Conservation (phyloP, 176 grass and related monocot species). For the Triticum timopheevii region DNA sequence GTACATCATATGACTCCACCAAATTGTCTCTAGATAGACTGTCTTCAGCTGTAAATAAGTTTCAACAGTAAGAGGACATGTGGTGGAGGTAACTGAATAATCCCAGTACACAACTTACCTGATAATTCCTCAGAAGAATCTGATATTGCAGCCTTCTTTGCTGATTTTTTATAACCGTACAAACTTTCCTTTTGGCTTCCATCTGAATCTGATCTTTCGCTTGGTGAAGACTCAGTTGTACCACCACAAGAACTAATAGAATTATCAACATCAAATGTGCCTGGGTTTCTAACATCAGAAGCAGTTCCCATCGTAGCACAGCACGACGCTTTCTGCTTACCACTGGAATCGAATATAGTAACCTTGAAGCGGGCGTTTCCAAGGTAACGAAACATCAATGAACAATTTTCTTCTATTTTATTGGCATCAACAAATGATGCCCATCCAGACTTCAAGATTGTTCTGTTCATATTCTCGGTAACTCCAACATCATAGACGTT, state of each 20-base stretch:
- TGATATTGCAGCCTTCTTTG: neutral
- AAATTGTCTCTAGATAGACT: neutral
- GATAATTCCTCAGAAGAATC: constrained; percentile 14
- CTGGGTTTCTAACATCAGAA: neutral
- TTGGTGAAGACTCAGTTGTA: neutral
- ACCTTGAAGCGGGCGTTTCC: constrained; percentile 35
- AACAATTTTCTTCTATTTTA: constrained; percentile 36
- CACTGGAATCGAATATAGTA: constrained; percentile 36
- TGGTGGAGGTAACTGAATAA: neutral
- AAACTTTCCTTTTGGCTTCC: neutral
- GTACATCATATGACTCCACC: neutral
- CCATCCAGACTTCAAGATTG: constrained; percentile 37
- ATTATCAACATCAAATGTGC: neutral
- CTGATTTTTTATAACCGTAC: neutral
- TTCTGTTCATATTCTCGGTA: neutral
- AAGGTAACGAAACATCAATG: constrained; percentile 36
- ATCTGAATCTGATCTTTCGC: neutral
- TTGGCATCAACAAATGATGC: constrained; percentile 31
- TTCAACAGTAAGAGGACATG: neutral
- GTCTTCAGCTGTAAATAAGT: neutral
- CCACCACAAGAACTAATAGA: neutral
- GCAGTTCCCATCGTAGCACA: constrained; percentile 18
- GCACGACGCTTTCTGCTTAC: constrained; percentile 29
- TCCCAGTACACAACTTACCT: constrained; percentile 13
- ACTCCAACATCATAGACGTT: constrained; percentile 13